Conservation (phyloP, 2,329 filamentous ascomycete species). For the Fusarium mundagurra region DNA sequence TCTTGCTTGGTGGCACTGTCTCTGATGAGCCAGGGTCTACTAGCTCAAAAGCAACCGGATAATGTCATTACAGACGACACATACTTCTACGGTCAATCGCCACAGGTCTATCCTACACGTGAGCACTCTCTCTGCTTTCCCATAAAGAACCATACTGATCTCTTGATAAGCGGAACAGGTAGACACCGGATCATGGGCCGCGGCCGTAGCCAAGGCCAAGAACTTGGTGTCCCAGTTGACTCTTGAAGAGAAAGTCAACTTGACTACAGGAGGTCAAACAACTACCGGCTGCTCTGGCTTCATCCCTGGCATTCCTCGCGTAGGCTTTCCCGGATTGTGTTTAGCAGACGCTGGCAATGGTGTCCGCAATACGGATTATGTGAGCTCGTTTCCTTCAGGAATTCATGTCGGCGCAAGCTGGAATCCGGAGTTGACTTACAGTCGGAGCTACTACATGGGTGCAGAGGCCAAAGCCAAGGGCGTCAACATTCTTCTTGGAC, state of each 20-base stretch:
- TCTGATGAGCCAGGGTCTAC: background rate
- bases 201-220: background rate
- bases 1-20: background rate
- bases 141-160: background rate
- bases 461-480: constrained; percentile 9
- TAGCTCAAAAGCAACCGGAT: background rate
- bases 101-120: constrained; percentile 5
- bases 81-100: constrained; percentile 8
- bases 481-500: background rate
- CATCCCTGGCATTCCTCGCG: background rate
- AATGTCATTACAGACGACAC: background rate
- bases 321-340: constrained; percentile 1
- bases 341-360: constrained; percentile 9
- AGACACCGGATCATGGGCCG: background rate
- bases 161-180: background rate
- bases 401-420: constrained; percentile 20
- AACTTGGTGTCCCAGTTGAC: background rate
- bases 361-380: constrained; percentile 9
- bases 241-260: constrained; percentile 21
- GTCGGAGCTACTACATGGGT: constrained; percentile 12
- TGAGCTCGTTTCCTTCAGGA: constrained; percentile 5
- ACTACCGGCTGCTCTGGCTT: constrained; percentile 7
- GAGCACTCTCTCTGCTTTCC: background rate
- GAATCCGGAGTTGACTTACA: constrained; percentile 13
- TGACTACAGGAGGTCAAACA: constrained; percentile 4